Evolutionary conservation across 176 grass and related monocot genomes (phyloP).

Genomic region (Cymbopogon citratus): DNA sequence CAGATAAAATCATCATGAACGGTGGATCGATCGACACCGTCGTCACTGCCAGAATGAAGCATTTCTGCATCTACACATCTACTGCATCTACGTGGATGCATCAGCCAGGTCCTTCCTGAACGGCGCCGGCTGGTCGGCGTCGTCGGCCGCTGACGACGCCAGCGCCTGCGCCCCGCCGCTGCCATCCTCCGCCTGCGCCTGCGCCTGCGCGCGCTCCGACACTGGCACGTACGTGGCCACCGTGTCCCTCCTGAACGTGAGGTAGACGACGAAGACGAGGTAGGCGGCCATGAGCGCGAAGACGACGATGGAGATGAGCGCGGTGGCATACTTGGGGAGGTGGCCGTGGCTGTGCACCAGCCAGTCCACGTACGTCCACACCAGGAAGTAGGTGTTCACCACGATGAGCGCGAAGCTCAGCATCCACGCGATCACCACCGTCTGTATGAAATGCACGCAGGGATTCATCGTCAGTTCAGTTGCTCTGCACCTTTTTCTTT

Average conservation of each 20-base stretch:
- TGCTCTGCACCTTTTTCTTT: too few species aligned
- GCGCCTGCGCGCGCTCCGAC: constrained; percentile 17
- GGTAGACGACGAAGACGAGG: constrained; percentile 41
- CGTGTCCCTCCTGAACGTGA: constrained; percentile 54
- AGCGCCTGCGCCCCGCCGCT: neutral
- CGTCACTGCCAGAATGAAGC: neutral
- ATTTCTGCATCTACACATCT: neutral
- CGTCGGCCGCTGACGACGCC: neutral
- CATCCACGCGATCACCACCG: constrained; percentile 38
- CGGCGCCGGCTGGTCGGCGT: constrained; percentile 23
- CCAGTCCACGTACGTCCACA: constrained; percentile 46
- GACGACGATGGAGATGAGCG: constrained; percentile 19
- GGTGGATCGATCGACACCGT: neutral
- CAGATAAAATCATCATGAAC: neutral
- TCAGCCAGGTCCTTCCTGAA: constrained; percentile 43
- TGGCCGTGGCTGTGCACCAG: constrained; percentile 23
- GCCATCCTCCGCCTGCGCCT: constrained; percentile 26
- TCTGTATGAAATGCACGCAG: constrained; percentile 18
- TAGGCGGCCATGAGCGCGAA: constrained; percentile 42
- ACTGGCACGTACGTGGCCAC: constrained; percentile 31
- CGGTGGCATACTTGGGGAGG: constrained; percentile 40
- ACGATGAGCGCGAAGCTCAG: constrained; percentile 38
- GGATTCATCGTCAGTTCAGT: too few species aligned
- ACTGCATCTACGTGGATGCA: constrained; percentile 8
- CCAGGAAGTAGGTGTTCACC: constrained; percentile 63